Percentiles rank a stretch among this genome's conserved stretches.
Conservation (phyloP, 768 basidiomycete species). For the Kondoa subrosea region DNA sequence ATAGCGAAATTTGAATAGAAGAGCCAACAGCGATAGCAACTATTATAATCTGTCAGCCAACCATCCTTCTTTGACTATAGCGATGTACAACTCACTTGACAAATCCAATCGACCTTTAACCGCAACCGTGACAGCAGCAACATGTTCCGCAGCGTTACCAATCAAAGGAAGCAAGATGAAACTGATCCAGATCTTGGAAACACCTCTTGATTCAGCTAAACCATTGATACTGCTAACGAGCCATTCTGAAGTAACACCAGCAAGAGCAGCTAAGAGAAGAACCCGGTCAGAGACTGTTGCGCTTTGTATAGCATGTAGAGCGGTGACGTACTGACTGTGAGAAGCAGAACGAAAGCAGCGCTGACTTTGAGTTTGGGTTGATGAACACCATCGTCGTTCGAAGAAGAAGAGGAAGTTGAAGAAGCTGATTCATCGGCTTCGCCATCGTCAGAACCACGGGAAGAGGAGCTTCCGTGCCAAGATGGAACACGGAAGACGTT, state of each 20-base stretch:
- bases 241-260: conserved; percentile 46
- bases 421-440: background rate
- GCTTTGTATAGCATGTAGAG: background rate
- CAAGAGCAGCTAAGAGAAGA: conserved; percentile 30
- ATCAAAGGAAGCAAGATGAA: conserved; percentile 83
- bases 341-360: conserved; percentile 17
- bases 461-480: conserved; percentile 10
- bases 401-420: background rate
- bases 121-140: conserved; percentile 77
- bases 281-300: background rate
- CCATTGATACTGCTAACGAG: conserved; percentile 64
- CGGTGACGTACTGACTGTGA: conserved; percentile 15
- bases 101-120: conserved; percentile 72
- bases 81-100: conserved; percentile 32
- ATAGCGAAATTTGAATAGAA: conserved; percentile 58
- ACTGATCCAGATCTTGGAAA: conserved; percentile 68
- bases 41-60: no score
- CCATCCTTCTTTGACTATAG: no score
- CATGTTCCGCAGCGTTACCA: conserved; percentile 46
- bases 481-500: conserved; percentile 15
- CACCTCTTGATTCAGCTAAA: conserved; percentile 42
- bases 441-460: conserved; percentile 2
- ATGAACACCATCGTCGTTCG: conserved; percentile 16
- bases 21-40: no score
- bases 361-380: conserved; percentile 21